phyloP scores from a whole-genome alignment of 2,329 filamentous ascomycete genomes.

The Aspergillus pseudotamarii region DNA sequence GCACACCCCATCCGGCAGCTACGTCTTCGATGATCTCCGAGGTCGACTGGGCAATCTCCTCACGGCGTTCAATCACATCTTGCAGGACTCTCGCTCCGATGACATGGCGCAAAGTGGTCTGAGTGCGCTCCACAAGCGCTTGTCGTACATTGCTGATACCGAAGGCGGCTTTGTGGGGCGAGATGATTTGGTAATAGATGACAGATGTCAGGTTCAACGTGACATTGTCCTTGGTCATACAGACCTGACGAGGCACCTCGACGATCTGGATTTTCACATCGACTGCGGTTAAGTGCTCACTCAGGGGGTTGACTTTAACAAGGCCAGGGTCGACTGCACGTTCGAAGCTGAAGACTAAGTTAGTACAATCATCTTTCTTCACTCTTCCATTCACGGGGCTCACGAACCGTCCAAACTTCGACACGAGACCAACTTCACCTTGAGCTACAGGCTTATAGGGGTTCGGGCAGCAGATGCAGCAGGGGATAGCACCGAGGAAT shows the following conservation, averaged over 20 bases:
- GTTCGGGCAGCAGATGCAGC: constrained; percentile 90
- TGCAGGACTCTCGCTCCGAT: constrained; percentile 94
- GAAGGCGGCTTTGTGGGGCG: constrained; percentile 95
- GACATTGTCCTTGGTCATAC: constrained; percentile 99
- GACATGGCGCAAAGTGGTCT: constrained; percentile 95
- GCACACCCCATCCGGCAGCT: constrained; percentile 88
- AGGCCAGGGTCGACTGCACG: constrained; percentile 95
- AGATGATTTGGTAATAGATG: constrained; percentile 98
- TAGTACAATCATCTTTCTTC: constrained; percentile 2
- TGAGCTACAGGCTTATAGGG: constrained; percentile 91
- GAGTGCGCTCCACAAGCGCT: constrained; percentile 95
- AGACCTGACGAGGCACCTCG: constrained; percentile 90
- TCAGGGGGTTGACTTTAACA: constrained; percentile 95
- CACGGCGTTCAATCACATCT: constrained; percentile 96
- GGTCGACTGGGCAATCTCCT: constrained; percentile 94
- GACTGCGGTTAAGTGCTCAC: constrained; percentile 84
- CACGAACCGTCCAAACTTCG: constrained; percentile 75
- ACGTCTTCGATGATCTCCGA: constrained; percentile 98
- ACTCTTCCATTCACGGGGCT: neutral
- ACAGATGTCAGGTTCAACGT: constrained; percentile 91
- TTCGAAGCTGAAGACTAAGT: constrained; percentile 65
- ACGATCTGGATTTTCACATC: constrained; percentile 99
- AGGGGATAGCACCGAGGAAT: constrained; percentile 81
- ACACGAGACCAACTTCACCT: constrained; percentile 92
- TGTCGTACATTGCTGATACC: constrained; percentile 93